These are phyloP conservation scores for Lachancea thermotolerans DNA, from an alignment of 805 yeast genomes.

Conservation along the genomic window DNA sequence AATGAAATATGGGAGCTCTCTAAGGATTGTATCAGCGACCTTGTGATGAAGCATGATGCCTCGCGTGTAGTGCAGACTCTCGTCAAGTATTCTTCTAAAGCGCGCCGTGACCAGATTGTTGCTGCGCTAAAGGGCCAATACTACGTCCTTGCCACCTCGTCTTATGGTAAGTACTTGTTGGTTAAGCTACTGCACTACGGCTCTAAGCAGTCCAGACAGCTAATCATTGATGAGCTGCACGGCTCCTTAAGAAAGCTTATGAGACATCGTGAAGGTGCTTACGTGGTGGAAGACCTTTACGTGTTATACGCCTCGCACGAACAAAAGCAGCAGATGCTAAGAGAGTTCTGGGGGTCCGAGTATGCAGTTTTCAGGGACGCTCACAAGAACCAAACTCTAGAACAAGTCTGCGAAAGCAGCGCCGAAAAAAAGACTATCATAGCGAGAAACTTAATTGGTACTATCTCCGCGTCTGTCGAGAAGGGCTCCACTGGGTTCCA, in stretches of 20 bases:
- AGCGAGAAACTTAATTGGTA: slow-evolving; percentile 67
- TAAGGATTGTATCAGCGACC: slow-evolving; percentile 68
- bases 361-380: slow-evolving; percentile 83
- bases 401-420: slow-evolving; percentile 57
- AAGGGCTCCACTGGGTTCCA: slow-evolving; percentile 97
- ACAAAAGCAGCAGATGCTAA: slow-evolving; percentile 83
- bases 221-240: slow-evolving; percentile 76
- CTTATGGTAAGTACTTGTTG: slow-evolving; percentile 88
- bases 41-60: slow-evolving; percentile 93
- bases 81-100: slow-evolving; percentile 76
- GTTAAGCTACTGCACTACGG: slow-evolving; percentile 92
- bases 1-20: slow-evolving; percentile 81
- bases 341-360: slow-evolving; percentile 96
- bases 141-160: slow-evolving; percentile 79
- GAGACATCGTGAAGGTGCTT: slow-evolving; percentile 98
- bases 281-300: slow-evolving; percentile 89
- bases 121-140: slow-evolving; percentile 64
- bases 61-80: slow-evolving; percentile 93
- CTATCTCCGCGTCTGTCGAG: slow-evolving; percentile 84
- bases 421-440: slow-evolving; percentile 75
- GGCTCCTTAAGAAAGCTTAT: slow-evolving; percentile 86
- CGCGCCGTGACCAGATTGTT: slow-evolving; percentile 66
- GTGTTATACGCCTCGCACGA: slow-evolving; percentile 77
- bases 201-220: slow-evolving; percentile 66
- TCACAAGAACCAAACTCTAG: slow-evolving; percentile 54